Percentiles rank a stretch among this genome's conserved stretches.
Conservation (phyloP, 805 yeast genomes). For the Pichia nakasei region DNA sequence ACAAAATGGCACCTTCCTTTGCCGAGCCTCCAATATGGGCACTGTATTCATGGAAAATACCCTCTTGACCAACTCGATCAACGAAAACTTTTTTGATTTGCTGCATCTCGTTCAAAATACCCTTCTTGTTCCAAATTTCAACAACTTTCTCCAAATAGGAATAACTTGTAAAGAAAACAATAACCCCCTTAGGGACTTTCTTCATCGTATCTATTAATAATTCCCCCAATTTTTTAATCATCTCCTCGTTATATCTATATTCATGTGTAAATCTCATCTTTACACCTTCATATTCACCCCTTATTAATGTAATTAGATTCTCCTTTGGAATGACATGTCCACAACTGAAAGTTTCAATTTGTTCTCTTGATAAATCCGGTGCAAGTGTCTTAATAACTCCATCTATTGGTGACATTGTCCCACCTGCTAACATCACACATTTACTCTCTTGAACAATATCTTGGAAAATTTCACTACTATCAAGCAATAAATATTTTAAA, state of each 20-base stretch:
- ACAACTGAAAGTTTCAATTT: constrained; percentile 55
- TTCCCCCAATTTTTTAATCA: constrained; percentile 45
- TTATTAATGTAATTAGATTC: constrained; percentile 49
- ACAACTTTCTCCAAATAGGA: constrained; percentile 50
- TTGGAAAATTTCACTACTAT: constrained; percentile 64
- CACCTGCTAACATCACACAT: constrained; percentile 82
- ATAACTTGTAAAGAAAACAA: constrained; percentile 81
- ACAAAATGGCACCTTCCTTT: constrained; percentile 50
- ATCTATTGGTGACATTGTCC: constrained; percentile 86
- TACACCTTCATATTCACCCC: constrained; percentile 13
- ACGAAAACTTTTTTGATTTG: constrained; percentile 39
- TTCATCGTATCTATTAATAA: constrained; percentile 34
- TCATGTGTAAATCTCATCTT: constrained; percentile 62
- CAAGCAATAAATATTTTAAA: constrained; percentile 65
- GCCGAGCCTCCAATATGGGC: constrained; percentile 24
- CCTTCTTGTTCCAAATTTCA: constrained; percentile 40
- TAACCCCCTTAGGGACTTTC: constrained; percentile 64
- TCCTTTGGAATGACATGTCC: constrained; percentile 74
- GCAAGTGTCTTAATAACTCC: constrained; percentile 62
- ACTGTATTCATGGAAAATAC: constrained; percentile 43
- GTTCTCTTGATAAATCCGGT: constrained; percentile 38
- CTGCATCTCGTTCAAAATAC: constrained; percentile 28
- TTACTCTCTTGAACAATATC: constrained; percentile 55
- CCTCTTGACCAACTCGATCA: constrained; percentile 47
- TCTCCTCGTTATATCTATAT: constrained; percentile 37